phyloP scores from a whole-genome alignment of 139 green algal genomes.

The Diplosphaera chodatii region DNA sequence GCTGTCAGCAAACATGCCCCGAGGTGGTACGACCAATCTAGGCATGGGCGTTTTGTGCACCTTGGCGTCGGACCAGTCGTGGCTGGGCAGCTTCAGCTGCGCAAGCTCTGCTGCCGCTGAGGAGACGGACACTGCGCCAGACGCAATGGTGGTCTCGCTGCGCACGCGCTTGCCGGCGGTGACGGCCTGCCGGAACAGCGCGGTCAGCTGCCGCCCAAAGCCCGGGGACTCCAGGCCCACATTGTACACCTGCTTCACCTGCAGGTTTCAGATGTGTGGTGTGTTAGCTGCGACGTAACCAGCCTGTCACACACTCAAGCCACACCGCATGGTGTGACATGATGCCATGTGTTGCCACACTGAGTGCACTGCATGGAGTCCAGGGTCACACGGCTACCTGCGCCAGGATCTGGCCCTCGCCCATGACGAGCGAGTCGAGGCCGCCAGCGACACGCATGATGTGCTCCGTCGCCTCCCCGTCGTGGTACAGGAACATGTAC shows the following conservation, averaged over 20 bases:
- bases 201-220: constrained; percentile 96
- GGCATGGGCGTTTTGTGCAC: no score
- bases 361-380: no score
- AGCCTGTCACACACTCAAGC: no score
- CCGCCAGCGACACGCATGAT: constrained; percentile 88
- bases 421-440: constrained; percentile 97
- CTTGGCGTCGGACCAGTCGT: constrained; percentile 67
- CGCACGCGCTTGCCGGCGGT: constrained; percentile 95
- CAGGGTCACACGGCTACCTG: no score
- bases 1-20: no score
- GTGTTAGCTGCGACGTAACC: no score
- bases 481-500: constrained; percentile 93
- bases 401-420: constrained; percentile 97
- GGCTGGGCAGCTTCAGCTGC: constrained; percentile 92
- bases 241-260: constrained; percentile 90
- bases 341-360: no score
- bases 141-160: constrained; percentile 89
- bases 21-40: no score
- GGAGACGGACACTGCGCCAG: constrained; percentile 89
- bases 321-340: no score
- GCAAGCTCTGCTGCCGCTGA: constrained; percentile 95
- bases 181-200: constrained; percentile 98
- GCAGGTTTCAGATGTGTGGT: no score
- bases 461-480: constrained; percentile 92
- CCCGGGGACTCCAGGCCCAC: constrained; percentile 83